Evolutionary conservation across 176 grass and related monocot genomes (phyloP).

Genomic region (Areca catechu): DNA sequence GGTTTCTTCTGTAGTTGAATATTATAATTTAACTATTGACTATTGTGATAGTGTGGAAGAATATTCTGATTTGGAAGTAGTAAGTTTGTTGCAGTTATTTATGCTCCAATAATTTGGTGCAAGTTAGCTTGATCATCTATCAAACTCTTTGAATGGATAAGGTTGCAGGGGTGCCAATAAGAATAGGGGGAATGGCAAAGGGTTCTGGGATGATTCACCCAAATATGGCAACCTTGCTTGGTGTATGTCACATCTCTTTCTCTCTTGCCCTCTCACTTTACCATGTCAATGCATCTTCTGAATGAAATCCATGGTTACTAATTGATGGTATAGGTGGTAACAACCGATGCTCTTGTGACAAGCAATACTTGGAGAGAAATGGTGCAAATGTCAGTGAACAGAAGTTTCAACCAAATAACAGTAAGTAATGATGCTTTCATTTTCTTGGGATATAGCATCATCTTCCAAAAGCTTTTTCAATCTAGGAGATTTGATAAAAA

Average conservation of each 20-base stretch:
- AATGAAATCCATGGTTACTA: conserved; percentile 8
- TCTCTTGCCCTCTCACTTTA: conserved; percentile 1
- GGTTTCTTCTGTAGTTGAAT: background rate
- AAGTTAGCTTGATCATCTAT: conserved; percentile 4
- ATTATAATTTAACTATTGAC: background rate
- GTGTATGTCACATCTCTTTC: conserved; percentile 39
- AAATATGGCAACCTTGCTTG: conserved; percentile 98
- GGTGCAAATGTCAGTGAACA: conserved; percentile 60
- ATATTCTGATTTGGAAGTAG: no score
- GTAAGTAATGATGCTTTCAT: conserved; percentile 30
- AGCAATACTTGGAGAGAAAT: conserved; percentile 82
- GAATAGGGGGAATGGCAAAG: conserved; percentile 95
- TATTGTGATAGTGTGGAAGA: background rate
- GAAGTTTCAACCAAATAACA: conserved; percentile 99
- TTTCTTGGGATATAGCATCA: background rate
- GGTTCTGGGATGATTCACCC: conserved; percentile 99
- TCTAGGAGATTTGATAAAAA: no score
- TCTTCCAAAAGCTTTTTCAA: no score
- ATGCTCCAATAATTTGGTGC: background rate
- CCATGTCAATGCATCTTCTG: background rate
- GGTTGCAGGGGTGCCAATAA: conserved; percentile 83
- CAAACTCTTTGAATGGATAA: conserved; percentile 34
- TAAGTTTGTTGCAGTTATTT: no score
- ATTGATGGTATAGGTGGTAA: conserved; percentile 67
- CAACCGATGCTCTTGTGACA: conserved; percentile 77